These are phyloP conservation scores for Morella rubra DNA, from an alignment of 306 rosid genomes.

Conservation along the genomic window DNA sequence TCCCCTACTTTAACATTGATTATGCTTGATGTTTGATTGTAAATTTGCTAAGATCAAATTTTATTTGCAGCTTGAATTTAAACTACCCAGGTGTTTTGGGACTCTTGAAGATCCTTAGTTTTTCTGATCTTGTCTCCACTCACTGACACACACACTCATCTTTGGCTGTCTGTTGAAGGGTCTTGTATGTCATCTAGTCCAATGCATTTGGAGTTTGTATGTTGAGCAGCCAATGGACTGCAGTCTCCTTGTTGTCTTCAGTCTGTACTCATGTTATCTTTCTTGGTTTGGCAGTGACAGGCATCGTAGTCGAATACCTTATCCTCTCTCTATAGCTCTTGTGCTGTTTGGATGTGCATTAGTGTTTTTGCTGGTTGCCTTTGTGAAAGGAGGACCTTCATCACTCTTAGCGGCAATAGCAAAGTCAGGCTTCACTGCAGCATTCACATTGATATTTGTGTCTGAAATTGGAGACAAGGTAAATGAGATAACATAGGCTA, in stretches of 20 bases:
- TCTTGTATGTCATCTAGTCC: conserved; percentile 20
- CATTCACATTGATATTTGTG: conserved; percentile 86
- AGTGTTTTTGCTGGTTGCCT: conserved; percentile 77
- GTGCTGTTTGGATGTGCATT: conserved; percentile 77
- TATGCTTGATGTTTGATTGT: conserved; percentile 13
- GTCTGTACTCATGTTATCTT: conserved; percentile 31
- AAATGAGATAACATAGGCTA: conserved; percentile 21
- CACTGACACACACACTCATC: no score
- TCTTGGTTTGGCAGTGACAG: conserved; percentile 64
- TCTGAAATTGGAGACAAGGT: conserved; percentile 99
- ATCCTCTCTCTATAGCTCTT: conserved; percentile 66
- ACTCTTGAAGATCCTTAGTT: background rate
- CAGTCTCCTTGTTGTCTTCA: background rate
- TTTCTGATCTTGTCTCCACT: background rate
- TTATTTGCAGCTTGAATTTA: background rate
- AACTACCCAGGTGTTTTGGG: background rate
- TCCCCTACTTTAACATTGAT: background rate
- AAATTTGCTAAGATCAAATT: background rate
- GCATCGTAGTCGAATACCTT: conserved; percentile 62
- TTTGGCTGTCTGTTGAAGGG: background rate
- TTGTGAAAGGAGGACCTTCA: conserved; percentile 84
- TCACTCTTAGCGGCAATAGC: conserved; percentile 72
- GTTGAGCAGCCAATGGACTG: background rate
- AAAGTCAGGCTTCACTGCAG: conserved; percentile 96
- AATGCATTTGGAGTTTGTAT: conserved; percentile 1